Base-by-base conservation (phyloP, 352 stramenopile species). In the Phytopythium vexans region DNA sequence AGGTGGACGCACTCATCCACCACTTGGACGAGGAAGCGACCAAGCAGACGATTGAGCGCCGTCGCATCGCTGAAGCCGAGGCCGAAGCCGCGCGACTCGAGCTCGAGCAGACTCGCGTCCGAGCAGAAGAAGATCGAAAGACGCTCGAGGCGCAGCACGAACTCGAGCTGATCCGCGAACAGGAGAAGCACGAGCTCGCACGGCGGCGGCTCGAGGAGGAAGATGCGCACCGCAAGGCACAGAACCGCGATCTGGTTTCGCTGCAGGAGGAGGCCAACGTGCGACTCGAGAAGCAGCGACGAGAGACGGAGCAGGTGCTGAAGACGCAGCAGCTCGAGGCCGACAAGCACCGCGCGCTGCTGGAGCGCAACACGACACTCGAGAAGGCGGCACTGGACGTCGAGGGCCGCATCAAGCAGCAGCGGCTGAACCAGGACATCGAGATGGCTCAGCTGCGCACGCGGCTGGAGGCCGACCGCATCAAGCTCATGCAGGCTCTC, bases 401-500 rank as follows among this genome's bases (percentile, higher is more conserved):
- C 10, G 75, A 88, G 41, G 77, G 75, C 0, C 66, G 80, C 1
- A 90, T 90, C 54, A 69, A 66, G 37, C 80, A 91, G 54, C 76
- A 91, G 53, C 75, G 80, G 3, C 34, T 74, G 36, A 89, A 90
- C 47, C 71, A 85, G 40, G 80, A 88, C 45, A 90, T 90, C 49
- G 77, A 88, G 45, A 85, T 84, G 69, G 71, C 65, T 3, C 75
- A 88, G 47, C 60, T 90, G 6, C 60, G 77, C 10, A 68, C 85
- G 41, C 58, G 72, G 31, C 73, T 88, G 6, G 77, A 88, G 46
- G 79, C 77, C 2, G 79, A 90, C 14, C 73, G 78, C 27, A 56
- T 81, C 34, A 87, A 86, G 52, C 45, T 90, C 37, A 69, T 90
- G 60, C 72, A 80, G 45, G 77, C 80, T 2, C 44, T 90, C 14